phyloP scores from a whole-genome alignment of 2,329 filamentous ascomycete genomes.

The Beauveria brongniartii region DNA sequence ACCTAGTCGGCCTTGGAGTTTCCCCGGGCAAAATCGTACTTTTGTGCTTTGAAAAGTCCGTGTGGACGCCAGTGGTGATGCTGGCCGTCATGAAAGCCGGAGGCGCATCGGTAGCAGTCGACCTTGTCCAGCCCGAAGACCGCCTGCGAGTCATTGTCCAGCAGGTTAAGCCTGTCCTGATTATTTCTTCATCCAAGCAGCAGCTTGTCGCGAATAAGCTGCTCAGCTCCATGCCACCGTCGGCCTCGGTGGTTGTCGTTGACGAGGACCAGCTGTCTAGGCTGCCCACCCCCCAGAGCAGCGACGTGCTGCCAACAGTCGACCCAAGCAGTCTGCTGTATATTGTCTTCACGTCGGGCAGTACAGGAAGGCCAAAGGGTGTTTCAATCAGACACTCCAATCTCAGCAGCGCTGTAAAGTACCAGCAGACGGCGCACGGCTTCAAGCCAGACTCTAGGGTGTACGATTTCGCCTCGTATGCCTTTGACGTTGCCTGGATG shows the following conservation, averaged over 20 bases:
- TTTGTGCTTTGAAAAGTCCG: constrained; percentile 19
- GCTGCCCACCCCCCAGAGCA: neutral
- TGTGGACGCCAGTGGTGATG: constrained; percentile 17
- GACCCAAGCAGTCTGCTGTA: constrained; percentile 11
- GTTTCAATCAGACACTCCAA: constrained; percentile 27
- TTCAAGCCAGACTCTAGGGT: constrained; percentile 2
- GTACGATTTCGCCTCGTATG: constrained; percentile 15
- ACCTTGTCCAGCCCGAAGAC: constrained; percentile 15
- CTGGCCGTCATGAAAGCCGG: constrained; percentile 20
- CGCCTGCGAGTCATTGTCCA: constrained; percentile 15
- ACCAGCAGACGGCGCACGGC: constrained; percentile 3
- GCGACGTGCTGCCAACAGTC: neutral
- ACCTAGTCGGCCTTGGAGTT: constrained; percentile 18
- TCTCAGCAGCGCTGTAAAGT: constrained; percentile 10
- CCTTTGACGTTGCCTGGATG: constrained; percentile 16
- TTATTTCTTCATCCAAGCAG: constrained; percentile 14
- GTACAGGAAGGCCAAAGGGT: constrained; percentile 42
- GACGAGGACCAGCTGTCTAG: neutral
- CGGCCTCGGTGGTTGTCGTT: neutral
- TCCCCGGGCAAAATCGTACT: constrained; percentile 17
- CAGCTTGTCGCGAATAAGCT: constrained; percentile 10
- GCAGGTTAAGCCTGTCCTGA: constrained; percentile 12
- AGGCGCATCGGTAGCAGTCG: constrained; percentile 21
- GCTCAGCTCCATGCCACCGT: neutral
- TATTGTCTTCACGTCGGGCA: constrained; percentile 47